phyloP scores from a whole-genome alignment of 495 filamentous ascomycete species.

The Aspergillus asperescens region DNA sequence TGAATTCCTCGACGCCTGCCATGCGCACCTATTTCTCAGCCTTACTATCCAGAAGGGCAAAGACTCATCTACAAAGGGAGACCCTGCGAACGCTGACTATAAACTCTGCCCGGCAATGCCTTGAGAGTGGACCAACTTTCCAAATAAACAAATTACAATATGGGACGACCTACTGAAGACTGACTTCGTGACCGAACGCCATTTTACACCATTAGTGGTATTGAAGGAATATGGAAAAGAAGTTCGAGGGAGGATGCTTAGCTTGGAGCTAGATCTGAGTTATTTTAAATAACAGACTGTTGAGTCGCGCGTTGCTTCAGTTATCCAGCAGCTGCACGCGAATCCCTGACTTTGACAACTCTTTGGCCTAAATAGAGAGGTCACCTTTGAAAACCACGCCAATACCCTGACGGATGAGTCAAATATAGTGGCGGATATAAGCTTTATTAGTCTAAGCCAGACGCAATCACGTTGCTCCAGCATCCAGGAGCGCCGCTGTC shows the following conservation, averaged over 20 bases:
- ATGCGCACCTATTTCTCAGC: not conserved
- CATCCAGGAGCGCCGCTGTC: no score
- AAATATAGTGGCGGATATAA: not conserved
- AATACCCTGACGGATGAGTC: constrained; percentile 23
- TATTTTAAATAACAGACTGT: constrained; percentile 8
- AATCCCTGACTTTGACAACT: constrained; percentile 5
- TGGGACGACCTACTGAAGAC: constrained; percentile 10
- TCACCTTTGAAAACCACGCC: constrained; percentile 26
- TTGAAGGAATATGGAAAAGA: constrained; percentile 14
- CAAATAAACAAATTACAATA: constrained; percentile 4
- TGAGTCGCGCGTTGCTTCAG: constrained; percentile 6
- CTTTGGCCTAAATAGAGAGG: constrained; percentile 19
- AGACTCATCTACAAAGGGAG: constrained; percentile 12
- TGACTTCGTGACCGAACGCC: constrained; percentile 9
- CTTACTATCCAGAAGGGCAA: not conserved
- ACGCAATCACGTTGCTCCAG: constrained; percentile 6
- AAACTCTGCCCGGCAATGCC: constrained; percentile 8
- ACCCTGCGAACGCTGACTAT: constrained; percentile 12
- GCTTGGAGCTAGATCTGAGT: constrained; percentile 11
- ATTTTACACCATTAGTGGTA: constrained; percentile 6
- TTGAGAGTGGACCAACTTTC: constrained; percentile 13
- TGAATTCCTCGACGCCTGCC: constrained; percentile 4
- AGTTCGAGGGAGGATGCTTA: constrained; percentile 2
- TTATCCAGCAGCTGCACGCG: constrained; percentile 8
- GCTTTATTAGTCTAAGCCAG: constrained; percentile 5